Evolutionary conservation across 805 yeast genomes (phyloP).

Genomic region (Pichia kluyveri): DNA sequence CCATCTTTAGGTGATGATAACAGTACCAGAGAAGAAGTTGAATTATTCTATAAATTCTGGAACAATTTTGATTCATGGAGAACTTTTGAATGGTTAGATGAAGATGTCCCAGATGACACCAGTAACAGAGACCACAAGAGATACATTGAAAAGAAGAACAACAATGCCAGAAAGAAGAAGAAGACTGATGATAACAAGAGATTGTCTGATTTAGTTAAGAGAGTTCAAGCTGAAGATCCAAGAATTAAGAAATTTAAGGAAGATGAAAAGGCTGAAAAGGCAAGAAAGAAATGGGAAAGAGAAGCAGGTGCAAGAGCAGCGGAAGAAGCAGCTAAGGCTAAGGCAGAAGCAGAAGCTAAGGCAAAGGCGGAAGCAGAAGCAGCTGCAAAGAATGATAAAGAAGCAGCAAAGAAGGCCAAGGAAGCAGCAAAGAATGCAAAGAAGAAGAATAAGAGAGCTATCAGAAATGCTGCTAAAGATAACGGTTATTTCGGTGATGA

Average conservation of each 20-base stretch:
- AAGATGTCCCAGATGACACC: slow-evolving; percentile 98
- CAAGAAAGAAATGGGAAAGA: slow-evolving; percentile 91
- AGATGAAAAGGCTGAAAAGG: slow-evolving; percentile 90
- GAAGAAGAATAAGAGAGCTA: slow-evolving; percentile 60
- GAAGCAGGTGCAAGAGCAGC: slow-evolving; percentile 97
- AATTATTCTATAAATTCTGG: slow-evolving; percentile 85
- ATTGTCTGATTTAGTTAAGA: slow-evolving; percentile 74
- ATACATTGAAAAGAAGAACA: slow-evolving; percentile 94
- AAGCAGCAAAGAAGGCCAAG: slow-evolving; percentile 69
- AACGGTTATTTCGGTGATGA: slow-evolving; percentile 78
- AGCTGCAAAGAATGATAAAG: slow-evolving; percentile 51
- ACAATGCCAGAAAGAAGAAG: slow-evolving; percentile 92
- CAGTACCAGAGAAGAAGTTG: slow-evolving; percentile 72
- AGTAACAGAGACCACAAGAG: slow-evolving; percentile 99
- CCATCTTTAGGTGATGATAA: slow-evolving; percentile 67
- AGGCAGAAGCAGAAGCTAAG: slow-evolving; percentile 81
- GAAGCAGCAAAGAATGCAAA: slow-evolving; percentile 96
- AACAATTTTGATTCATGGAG: slow-evolving; percentile 96
- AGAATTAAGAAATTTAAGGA: slow-evolving; percentile 91
- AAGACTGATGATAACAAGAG: slow-evolving; percentile 96
- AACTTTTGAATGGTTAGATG: slow-evolving; percentile 94
- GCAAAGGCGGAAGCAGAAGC: slow-evolving; percentile 72
- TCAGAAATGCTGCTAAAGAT: slow-evolving; percentile 79
- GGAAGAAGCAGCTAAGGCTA: slow-evolving; percentile 82
- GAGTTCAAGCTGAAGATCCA: slow-evolving; percentile 87